Evolutionary conservation across 768 basidiomycete genomes (phyloP).

Genomic region (Podaxis rugospora): DNA sequence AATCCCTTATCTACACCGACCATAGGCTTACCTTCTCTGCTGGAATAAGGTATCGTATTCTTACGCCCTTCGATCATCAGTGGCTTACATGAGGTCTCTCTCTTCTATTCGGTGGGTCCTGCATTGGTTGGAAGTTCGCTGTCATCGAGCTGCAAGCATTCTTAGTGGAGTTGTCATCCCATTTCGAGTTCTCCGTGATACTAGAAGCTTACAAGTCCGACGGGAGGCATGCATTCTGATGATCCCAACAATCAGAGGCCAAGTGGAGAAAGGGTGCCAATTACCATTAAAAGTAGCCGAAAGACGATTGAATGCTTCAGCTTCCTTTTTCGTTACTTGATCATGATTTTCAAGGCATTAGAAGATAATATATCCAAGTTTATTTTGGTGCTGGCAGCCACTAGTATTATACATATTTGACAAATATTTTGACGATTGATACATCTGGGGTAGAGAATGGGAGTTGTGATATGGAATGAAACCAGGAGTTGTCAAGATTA

Average conservation of each 20-base stretch:
- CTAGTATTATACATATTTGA: conserved; percentile 5
- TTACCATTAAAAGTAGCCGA: conserved; percentile 33
- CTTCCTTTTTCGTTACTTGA: neutral
- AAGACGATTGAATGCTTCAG: conserved; percentile 15
- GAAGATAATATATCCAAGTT: neutral
- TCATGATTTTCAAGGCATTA: neutral
- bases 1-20: neutral
- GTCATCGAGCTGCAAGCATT: conserved; percentile 55
- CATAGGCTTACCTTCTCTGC: conserved; percentile 26
- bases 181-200: conserved; percentile 48
- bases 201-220: conserved; percentile 29
- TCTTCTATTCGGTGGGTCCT: conserved; percentile 18
- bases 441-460: neutral
- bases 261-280: conserved; percentile 37
- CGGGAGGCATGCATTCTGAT: conserved; percentile 37
- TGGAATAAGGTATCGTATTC: conserved; percentile 24
- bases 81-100: neutral
- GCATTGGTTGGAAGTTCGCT: conserved; percentile 36
- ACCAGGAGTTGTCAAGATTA: conserved; percentile 13
- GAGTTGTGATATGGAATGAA: neutral
- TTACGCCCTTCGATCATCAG: neutral
- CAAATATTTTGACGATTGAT: conserved; percentile 1
- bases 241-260: conserved; percentile 38
- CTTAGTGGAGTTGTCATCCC: conserved; percentile 47
- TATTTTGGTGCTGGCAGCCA: neutral